phyloP scores from a whole-genome alignment of 2,329 filamentous ascomycete species.

The Apiospora arundinis region DNA sequence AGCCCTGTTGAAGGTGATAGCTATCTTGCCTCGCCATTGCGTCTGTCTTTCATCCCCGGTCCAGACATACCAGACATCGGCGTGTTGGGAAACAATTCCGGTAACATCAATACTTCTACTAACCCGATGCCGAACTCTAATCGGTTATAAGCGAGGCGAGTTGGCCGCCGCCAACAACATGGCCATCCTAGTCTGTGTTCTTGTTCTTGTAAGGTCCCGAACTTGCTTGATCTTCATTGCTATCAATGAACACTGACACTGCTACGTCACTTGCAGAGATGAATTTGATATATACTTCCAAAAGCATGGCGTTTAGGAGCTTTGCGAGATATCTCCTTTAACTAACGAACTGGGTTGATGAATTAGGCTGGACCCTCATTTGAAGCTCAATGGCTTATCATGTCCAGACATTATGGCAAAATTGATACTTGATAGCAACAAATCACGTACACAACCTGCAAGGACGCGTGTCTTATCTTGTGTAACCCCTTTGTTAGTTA shows the following conservation, averaged over 20 bases:
- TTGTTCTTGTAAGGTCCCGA: not conserved
- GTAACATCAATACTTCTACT: not conserved
- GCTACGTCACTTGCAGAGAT: not conserved
- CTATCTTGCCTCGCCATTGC: not conserved
- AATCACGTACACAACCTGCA: no score
- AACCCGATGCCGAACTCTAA: rapidly evolving
- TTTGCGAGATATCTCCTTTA: not conserved
- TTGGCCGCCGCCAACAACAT: not conserved
- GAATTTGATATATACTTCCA: not conserved
- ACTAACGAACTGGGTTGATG: not conserved
- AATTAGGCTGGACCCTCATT: not conserved
- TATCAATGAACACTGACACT: not conserved
- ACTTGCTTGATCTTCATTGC: not conserved
- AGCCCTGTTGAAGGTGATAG: not conserved
- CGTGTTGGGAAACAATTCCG: not conserved
- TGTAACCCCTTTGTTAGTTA: no score
- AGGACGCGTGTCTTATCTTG: no score
- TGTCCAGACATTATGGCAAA: no score
- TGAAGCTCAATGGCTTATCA: not conserved
- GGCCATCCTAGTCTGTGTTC: not conserved
- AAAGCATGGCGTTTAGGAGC: not conserved
- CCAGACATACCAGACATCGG: not conserved
- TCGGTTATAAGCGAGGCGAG: not conserved
- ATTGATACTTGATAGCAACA: no score
- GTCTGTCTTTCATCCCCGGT: not conserved